phyloP scores from a whole-genome alignment of 176 grass and related monocot species.

The Tuctoria greenei region DNA sequence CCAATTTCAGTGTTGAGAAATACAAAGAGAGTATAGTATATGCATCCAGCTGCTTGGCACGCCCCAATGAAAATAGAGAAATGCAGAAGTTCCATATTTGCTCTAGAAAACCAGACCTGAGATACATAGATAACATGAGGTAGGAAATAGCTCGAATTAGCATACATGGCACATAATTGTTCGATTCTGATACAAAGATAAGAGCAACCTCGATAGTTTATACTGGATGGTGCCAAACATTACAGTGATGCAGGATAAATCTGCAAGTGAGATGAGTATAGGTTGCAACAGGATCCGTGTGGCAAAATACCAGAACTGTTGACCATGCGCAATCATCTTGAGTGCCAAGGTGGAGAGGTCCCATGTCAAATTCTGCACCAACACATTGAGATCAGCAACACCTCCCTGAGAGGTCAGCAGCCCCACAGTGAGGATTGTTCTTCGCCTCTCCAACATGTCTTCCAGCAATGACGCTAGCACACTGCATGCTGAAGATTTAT shows the following conservation, averaged over 20 bases:
- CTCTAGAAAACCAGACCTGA: slow-evolving; percentile 68
- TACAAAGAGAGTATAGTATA: slow-evolving; percentile 66
- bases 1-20: slow-evolving; percentile 54
- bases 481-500: no score
- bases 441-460: slow-evolving; percentile 42
- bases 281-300: slow-evolving; percentile 55
- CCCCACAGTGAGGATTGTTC: slow-evolving; percentile 13
- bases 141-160: not conserved
- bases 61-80: slow-evolving; percentile 59
- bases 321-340: slow-evolving; percentile 55
- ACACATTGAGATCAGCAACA: slow-evolving; percentile 30
- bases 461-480: slow-evolving; percentile 52
- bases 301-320: slow-evolving; percentile 56
- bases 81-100: slow-evolving; percentile 69
- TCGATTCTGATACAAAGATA: not conserved
- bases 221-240: slow-evolving; percentile 27
- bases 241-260: slow-evolving; percentile 38
- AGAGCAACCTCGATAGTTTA: slow-evolving; percentile 49
- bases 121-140: slow-evolving; percentile 17
- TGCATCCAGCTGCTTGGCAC: slow-evolving; percentile 64
- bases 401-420: not conserved
- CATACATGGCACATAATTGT: slow-evolving; percentile 6
- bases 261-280: slow-evolving; percentile 53
- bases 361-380: slow-evolving; percentile 70
- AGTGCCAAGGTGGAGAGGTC: slow-evolving; percentile 65